Evolutionary conservation across 768 basidiomycete species (phyloP).

Genomic region (Leucocoprinus leucothites): DNA sequence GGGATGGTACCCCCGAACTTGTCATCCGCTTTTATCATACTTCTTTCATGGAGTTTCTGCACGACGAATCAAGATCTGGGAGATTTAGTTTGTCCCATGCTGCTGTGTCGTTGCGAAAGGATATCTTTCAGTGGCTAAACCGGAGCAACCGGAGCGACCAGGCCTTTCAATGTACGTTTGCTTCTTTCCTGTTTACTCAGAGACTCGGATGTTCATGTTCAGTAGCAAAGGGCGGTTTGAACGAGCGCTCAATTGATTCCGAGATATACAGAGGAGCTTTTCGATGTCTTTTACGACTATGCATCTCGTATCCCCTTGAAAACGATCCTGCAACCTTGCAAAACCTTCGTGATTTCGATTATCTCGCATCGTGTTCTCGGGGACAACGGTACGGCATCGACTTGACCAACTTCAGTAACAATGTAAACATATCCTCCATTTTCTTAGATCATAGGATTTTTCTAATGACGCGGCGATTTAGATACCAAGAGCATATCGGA

Average conservation of each 20-base stretch:
- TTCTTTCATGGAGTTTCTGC: slow-evolving; percentile 7
- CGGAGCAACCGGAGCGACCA: background rate
- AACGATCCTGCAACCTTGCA: background rate
- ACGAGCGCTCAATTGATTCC: background rate
- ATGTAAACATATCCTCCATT: background rate
- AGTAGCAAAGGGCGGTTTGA: background rate
- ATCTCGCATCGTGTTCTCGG: background rate
- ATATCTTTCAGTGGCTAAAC: background rate
- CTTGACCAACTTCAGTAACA: background rate
- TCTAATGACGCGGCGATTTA: no score
- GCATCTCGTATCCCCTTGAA: background rate
- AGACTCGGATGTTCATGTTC: background rate
- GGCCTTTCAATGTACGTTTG: background rate
- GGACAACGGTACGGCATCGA: background rate
- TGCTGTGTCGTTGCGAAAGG: background rate
- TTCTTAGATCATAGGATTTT: no score
- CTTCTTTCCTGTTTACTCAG: background rate
- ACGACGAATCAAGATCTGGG: background rate
- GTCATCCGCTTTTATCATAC: background rate
- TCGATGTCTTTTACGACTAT: background rate
- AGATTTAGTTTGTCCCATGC: background rate
- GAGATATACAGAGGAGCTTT: background rate
- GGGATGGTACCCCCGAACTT: background rate
- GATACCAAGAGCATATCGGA: background rate
- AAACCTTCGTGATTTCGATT: background rate